Percentiles rank a stretch among this genome's conserved stretches.
phyloP scores from a whole-genome alignment of 306 rosid genomes.

The Cicer judaicum region DNA sequence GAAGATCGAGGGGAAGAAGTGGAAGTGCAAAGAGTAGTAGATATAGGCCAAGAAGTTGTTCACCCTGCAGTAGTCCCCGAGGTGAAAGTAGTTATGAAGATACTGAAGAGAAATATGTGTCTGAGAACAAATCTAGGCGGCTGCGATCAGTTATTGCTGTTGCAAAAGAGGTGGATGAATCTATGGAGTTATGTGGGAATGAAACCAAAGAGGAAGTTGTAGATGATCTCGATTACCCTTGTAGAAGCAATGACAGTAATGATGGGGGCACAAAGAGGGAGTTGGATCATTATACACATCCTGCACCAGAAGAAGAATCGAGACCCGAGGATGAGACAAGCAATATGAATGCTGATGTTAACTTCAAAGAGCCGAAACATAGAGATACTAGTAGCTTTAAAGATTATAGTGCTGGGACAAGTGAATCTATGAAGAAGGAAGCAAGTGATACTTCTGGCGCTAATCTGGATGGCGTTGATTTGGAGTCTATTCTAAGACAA shows the following conservation, averaged over 20 bases:
- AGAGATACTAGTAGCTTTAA: slow-evolving; percentile 37
- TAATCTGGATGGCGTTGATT: slow-evolving; percentile 52
- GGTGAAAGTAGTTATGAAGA: slow-evolving; percentile 50
- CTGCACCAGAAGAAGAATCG: slow-evolving; percentile 46
- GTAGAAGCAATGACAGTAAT: slow-evolving; percentile 71
- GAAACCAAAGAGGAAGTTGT: slow-evolving; percentile 67
- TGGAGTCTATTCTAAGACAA: slow-evolving; percentile 78
- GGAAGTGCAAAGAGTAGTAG: slow-evolving; percentile 52
- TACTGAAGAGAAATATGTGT: slow-evolving; percentile 47
- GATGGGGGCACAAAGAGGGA: slow-evolving; percentile 63
- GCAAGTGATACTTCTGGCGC: slow-evolving; percentile 46
- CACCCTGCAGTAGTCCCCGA: slow-evolving; percentile 52
- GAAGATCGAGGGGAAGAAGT: slow-evolving; percentile 49
- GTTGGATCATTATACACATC: slow-evolving; percentile 45
- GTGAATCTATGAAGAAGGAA: slow-evolving; percentile 47
- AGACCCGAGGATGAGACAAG: slow-evolving; percentile 50
- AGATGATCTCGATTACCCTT: slow-evolving; percentile 71
- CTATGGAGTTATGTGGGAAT: slow-evolving; percentile 45
- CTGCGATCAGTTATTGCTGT: slow-evolving; percentile 72
- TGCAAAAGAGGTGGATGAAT: slow-evolving; percentile 50
- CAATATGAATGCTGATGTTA: slow-evolving; percentile 45
- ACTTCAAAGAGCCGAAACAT: slow-evolving; percentile 31
- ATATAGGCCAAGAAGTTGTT: slow-evolving; percentile 65
- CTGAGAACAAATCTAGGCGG: slow-evolving; percentile 54
- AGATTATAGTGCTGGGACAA: slow-evolving; percentile 44